Conservation (phyloP, 2,329 filamentous ascomycete species). For the Fusarium sp. region DNA sequence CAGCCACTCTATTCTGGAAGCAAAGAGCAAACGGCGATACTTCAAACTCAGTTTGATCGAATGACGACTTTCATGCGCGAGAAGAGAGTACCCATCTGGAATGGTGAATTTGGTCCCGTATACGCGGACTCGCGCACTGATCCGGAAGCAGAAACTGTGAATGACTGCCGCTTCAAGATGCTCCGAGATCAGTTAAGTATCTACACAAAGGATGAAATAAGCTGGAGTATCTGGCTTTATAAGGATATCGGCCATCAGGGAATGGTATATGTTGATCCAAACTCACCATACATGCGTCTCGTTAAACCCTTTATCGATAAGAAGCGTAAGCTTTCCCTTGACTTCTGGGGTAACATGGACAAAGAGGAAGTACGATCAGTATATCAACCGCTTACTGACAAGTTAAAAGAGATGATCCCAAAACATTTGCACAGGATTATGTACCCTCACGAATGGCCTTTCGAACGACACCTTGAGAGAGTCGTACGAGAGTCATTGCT, state of each 20-base stretch:
- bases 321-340: slow-evolving; percentile 67
- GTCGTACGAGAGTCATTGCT: slow-evolving; percentile 59
- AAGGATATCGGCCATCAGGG: slow-evolving; percentile 71
- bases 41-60: slow-evolving; percentile 59
- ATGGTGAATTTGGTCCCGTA: slow-evolving; percentile 67
- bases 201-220: slow-evolving; percentile 55
- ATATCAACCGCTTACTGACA: slow-evolving; percentile 57
- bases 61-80: slow-evolving; percentile 62
- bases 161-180: slow-evolving; percentile 59
- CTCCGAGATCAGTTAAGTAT: slow-evolving; percentile 60
- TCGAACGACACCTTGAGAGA: slow-evolving; percentile 66
- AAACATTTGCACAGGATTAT: slow-evolving; percentile 56
- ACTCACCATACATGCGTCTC: slow-evolving; percentile 65
- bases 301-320: slow-evolving; percentile 69
- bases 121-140: slow-evolving; percentile 57
- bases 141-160: slow-evolving; percentile 53
- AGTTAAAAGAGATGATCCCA: slow-evolving; percentile 61
- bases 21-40: slow-evolving; percentile 58
- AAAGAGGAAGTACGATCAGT: slow-evolving; percentile 54
- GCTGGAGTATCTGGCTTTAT: slow-evolving; percentile 74
- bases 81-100: slow-evolving; percentile 62
- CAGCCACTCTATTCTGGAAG: slow-evolving; percentile 56
- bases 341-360: slow-evolving; percentile 66
- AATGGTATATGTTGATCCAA: slow-evolving; percentile 65
- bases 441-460: slow-evolving; percentile 66